Base-by-base conservation (phyloP, 1,284 basidiomycete species). In the Fomitopsis palustris region DNA sequence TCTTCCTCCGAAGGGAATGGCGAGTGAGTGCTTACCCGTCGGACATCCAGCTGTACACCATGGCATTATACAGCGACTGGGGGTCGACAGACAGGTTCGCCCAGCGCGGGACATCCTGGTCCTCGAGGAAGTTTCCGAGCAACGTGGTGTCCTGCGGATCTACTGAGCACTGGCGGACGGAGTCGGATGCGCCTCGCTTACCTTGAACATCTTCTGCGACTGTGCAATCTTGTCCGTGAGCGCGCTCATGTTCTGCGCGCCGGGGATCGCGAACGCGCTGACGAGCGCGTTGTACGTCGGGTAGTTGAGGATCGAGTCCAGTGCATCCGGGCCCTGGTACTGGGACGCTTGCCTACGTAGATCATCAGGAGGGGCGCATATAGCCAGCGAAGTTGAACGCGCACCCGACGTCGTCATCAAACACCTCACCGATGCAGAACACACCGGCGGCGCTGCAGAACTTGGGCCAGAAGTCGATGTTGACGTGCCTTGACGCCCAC, bases 341-440 rank as follows among this genome's bases (percentile, higher is more conserved):
- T 62, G 56, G 12, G 69, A 61, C 41, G 67, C 69, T 55, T 69
- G 53, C 27, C 66, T 72, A 45, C 16, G 5, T 16, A 56, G 19
- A n/a, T 25, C 41, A 31, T n/a, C 27, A 43, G 41, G 7, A 39
- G 43, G 10, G n/a, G 29, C 25, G 10, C 51, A 27, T 47, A 52
- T 12, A 27, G 59, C 53, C 61, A 49, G 53, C 54, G 10, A 33
- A 38, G 54, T 23, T 29, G 38, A 38, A 59, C 19, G 64, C 79
- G 54, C 69, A 89, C 78, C 77, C 76, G 41, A 90, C 76, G 55
- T 88, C 81, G 37, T 76, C 70, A 29, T 79, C 83, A 67, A 85
- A 89, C 38, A 94, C 88, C 75, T 95, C 92, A 31, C 92, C 92
- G 55, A 93, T 92, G 64, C 90, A 93, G 76, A 92, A 95, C 17